Evolutionary conservation across 768 basidiomycete genomes (phyloP), one percentile per base, ranked within the genome.

Genomic region (Tylopilus vinaceipallidus): DNA sequence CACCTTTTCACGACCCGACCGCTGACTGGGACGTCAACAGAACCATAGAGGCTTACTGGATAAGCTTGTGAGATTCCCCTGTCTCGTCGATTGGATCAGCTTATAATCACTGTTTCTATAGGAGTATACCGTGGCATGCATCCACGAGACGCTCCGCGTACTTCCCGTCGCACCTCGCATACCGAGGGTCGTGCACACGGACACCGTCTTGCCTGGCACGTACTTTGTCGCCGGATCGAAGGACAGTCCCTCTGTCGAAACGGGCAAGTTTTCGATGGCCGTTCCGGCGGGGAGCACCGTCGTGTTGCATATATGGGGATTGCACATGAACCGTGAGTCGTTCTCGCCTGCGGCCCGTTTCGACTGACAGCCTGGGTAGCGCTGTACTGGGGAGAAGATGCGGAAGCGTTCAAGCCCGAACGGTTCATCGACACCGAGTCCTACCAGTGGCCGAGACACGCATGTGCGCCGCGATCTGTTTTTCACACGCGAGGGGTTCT

Each of bases 381-480:
- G 6, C 27, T 29, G 12, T 12, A 29, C 12, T 29, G 27, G 27
- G 27, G 27, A 6, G 27, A 29, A 6, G 27, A 29, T 12, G 27
- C 27, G 6, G 27, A 29, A 29, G 27, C 6, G 12, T 29, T 29
- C 27, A 29, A 29, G 27, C 27, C 27, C 12, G 27, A 29, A 29
- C 27, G 27, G 6, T 29, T 29, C 27, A 29, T 29, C 26, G 78
- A 80, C 44, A 78, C 75, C 0, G 70, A 70, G 6, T 62, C 69
- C 1, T 79, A 79, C 48, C 67, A 68, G 24, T 81, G 78, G 78
- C 79, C 77, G 11, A 72, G 79, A 19, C 69, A 78, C 47, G 78
- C 75, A 13, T 78, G 77, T 76, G 48, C 36, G 75, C 41, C 12
- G 20, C 14, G 7, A 24, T 14, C n/a, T 8, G 16, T 24, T 11